Base-by-base conservation (phyloP, 1,284 basidiomycete genomes). In the Wolfiporia cocos region DNA sequence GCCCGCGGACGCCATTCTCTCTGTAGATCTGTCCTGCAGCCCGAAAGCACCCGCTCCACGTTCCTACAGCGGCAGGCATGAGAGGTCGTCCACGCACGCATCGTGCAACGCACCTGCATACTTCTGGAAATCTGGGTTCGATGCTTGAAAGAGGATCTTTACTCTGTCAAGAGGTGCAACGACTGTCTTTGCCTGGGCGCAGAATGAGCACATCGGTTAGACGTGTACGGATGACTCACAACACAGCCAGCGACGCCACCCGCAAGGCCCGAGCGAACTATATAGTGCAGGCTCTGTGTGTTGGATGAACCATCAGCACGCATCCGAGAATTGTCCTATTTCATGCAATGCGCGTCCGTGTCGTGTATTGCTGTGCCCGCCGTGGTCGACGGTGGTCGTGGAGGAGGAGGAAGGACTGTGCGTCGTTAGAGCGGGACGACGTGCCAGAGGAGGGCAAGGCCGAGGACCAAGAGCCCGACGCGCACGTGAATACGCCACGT, bases 81-180 rank as follows among this genome's bases (percentile, higher is more conserved):
- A n/a, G n/a, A n/a, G n/a, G n/a, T n/a, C n/a, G n/a, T n/a, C n/a
- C n/a, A n/a, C n/a, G n/a, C n/a, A n/a, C n/a, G n/a, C n/a, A 34
- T 14, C 14, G 15, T 28, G 32, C 30, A 14, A 52, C 71, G 39
- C 52, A 87, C 93, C 94, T 49, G 92, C 81, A 69, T 95, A 99
- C 65, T 94, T 89, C 59, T 80, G 77, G 59, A 91, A 99, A 49
- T 98, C 94, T 2, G 91, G 89, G 63, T 96, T 96, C 7, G 91
- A 92, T 0, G 96, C 92, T 63, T 99, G 96, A 61, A 99, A 98
- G 41, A 99, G 78, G 55, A 99, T 99, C 72, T 99, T 99, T 57
- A 99, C 94, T 54, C 96, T 76, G 63, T 99, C 96, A 21, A 99
- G 76, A 1, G 96, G 96, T 18, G 96, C 96, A 42, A 99, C 93